These are phyloP conservation scores for Fonsecaea pugnacius DNA, from an alignment of 2,329 filamentous ascomycete species.

Conservation along the genomic window DNA sequence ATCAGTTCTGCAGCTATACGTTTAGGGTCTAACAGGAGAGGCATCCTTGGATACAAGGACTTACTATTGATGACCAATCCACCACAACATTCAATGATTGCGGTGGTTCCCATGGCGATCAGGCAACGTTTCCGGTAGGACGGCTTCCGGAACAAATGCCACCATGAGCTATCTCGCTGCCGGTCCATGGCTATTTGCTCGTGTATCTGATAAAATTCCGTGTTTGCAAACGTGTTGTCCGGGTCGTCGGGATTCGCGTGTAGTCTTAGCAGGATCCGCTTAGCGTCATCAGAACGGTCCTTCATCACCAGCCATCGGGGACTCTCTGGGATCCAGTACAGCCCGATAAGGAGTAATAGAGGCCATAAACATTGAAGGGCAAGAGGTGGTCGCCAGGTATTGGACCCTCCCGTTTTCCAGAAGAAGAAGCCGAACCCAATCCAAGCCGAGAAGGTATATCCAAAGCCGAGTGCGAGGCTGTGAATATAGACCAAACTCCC, in stretches of 20 bases:
- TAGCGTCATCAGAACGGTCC: constrained; percentile 33
- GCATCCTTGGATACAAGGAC: constrained; percentile 5
- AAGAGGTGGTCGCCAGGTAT: constrained; percentile 15
- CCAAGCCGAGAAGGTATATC: constrained; percentile 14
- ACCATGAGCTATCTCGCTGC: constrained; percentile 21
- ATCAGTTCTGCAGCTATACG: neutral
- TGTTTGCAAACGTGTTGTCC: constrained; percentile 5
- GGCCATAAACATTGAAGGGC: constrained; percentile 16
- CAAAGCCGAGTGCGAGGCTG: constrained; percentile 10
- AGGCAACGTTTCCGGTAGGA: constrained; percentile 28
- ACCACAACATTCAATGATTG: constrained; percentile 39
- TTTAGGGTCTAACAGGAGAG: neutral
- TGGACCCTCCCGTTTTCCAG: neutral
- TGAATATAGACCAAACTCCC: constrained; percentile 17
- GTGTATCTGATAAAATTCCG: constrained; percentile 32
- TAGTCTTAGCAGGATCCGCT: constrained; percentile 4
- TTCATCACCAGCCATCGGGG: constrained; percentile 35
- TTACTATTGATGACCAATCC: constrained; percentile 48
- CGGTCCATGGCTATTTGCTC: constrained; percentile 26
- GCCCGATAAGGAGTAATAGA: constrained; percentile 26
- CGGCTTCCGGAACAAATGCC: constrained; percentile 26
- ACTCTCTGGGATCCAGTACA: constrained; percentile 36
- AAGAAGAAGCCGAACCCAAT: constrained; percentile 22
- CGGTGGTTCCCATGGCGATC: constrained; percentile 24
- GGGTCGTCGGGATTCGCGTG: neutral